phyloP scores from a whole-genome alignment of 352 stramenopile species.

The Phytophthora tentaculata region DNA sequence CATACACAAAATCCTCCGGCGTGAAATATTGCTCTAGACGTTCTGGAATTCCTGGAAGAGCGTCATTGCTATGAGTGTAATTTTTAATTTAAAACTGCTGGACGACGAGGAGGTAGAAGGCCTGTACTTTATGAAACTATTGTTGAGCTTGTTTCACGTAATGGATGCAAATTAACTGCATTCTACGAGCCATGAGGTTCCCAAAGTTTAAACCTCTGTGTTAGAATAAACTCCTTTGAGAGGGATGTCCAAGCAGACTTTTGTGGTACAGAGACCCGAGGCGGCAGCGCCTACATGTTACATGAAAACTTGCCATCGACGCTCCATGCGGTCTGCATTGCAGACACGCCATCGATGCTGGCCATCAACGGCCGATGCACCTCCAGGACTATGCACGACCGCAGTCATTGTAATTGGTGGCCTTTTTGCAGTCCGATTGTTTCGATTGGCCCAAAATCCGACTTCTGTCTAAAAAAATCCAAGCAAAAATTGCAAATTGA shows the following conservation, averaged over 20 bases:
- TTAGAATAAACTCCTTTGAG: background rate
- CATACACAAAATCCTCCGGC: conserved; percentile 10
- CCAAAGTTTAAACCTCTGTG: too few species aligned
- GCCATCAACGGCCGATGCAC: background rate
- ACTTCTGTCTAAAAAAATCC: conserved; percentile 22
- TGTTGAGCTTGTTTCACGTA: too few species aligned
- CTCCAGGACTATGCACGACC: conserved; percentile 1
- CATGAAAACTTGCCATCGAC: conserved; percentile 4
- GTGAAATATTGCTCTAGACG: conserved; percentile 3
- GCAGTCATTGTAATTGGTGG: conserved; percentile 3
- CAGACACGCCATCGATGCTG: conserved; percentile 13
- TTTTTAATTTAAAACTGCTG: too few species aligned
- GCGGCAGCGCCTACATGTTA: background rate
- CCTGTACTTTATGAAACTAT: too few species aligned
- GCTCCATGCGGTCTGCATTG: conserved; percentile 5
- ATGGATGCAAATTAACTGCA: too few species aligned
- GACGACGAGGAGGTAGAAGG: too few species aligned
- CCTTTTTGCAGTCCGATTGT: conserved; percentile 5
- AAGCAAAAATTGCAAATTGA: conserved; percentile 21
- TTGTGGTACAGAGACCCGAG: conserved; percentile 12
- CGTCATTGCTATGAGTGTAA: background rate
- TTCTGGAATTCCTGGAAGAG: background rate
- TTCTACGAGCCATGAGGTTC: too few species aligned
- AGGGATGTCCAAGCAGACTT: conserved; percentile 3
- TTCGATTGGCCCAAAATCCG: conserved; percentile 13